phyloP scores from a whole-genome alignment of 345 rosid genomes.

The Heritiera littoralis region DNA sequence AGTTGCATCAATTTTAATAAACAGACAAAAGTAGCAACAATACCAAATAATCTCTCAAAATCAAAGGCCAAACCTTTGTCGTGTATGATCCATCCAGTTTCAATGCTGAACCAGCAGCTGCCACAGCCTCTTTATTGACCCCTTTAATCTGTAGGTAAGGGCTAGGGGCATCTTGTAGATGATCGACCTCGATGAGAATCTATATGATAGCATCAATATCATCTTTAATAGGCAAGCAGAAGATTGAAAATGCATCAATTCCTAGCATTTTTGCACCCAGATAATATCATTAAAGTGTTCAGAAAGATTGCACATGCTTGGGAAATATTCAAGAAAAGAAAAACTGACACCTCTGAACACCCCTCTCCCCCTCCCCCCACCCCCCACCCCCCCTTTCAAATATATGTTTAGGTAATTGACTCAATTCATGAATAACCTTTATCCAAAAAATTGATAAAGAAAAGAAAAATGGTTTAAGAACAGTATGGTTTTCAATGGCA shows the following conservation, averaged over 20 bases:
- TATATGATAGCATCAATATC: conserved; percentile 28
- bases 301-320: too few relatives aligned
- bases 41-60: background rate
- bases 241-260: background rate
- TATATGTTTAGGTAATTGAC: background rate
- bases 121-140: conserved; percentile 87
- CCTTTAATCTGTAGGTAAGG: conserved; percentile 98
- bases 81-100: conserved; percentile 92
- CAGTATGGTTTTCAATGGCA: background rate
- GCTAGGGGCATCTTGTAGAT: conserved; percentile 76
- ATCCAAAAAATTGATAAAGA: background rate
- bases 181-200: conserved; percentile 95
- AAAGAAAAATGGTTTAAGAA: background rate
- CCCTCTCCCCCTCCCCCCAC: too few relatives aligned
- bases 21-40: conserved; percentile 7
- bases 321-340: background rate
- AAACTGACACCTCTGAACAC: background rate
- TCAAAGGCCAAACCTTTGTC: conserved; percentile 66
- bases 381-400: too few relatives aligned
- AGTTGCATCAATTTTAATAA: background rate
- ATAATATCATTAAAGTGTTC: too few relatives aligned
- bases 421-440: too few relatives aligned
- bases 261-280: background rate
- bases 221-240: background rate
- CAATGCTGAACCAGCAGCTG: conserved; percentile 87